phyloP scores from a whole-genome alignment of 768 basidiomycete genomes.

The Cystobasidium ongulense region DNA sequence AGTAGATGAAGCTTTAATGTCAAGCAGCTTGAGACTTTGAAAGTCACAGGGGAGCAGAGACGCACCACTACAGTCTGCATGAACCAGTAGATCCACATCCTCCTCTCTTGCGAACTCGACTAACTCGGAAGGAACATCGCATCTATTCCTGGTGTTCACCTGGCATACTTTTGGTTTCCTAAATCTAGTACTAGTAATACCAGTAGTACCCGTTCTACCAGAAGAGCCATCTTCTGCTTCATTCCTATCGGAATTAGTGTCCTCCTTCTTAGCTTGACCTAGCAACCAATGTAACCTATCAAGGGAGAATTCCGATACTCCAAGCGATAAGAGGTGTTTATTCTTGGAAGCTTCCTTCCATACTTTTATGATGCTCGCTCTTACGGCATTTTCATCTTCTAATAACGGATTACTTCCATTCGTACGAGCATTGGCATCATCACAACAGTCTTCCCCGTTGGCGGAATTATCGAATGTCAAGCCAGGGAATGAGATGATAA shows the following conservation, averaged over 20 bases:
- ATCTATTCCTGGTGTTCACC: conserved; percentile 28
- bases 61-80: conserved; percentile 27
- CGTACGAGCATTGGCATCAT: conserved; percentile 8
- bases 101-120: conserved; percentile 31
- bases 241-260: background rate
- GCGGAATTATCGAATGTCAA: conserved; percentile 14
- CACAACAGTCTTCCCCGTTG: conserved; percentile 6
- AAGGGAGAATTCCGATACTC: conserved; percentile 33
- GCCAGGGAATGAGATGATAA: conserved; percentile 32
- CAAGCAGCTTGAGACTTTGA: too few relatives aligned
- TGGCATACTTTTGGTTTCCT: conserved; percentile 24
- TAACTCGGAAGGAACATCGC: conserved; percentile 20
- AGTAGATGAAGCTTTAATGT: background rate
- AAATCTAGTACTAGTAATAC: background rate
- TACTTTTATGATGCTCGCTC: background rate
- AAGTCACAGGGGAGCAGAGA: background rate
- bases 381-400: background rate
- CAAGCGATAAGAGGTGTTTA: conserved; percentile 20
- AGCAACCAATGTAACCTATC: conserved; percentile 25
- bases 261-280: background rate
- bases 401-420: background rate
- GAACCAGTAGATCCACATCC: conserved; percentile 26
- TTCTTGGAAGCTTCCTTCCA: conserved; percentile 22
- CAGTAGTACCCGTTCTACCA: background rate
- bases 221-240: background rate